Conservation (phyloP, 495 filamentous ascomycete species). For the Podospora sp. region DNA sequence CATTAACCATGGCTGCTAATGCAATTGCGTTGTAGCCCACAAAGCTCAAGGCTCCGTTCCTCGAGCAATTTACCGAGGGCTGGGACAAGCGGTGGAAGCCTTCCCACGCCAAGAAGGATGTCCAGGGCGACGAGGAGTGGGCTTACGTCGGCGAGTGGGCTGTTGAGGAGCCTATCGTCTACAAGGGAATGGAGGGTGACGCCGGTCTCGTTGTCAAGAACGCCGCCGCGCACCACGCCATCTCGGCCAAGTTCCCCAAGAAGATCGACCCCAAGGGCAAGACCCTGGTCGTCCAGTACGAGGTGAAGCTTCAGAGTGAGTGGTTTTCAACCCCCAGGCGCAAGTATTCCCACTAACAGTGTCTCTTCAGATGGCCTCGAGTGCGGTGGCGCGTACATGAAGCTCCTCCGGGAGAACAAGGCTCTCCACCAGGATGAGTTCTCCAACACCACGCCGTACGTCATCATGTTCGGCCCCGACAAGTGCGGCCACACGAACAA, state of each 20-base stretch:
- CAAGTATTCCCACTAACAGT: conserved; percentile 22
- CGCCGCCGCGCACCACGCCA: conserved; percentile 95
- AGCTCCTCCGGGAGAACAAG: conserved; percentile 98
- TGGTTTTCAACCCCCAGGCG: conserved; percentile 24
- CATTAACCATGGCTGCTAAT: conserved; percentile 32
- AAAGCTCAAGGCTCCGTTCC: conserved; percentile 85
- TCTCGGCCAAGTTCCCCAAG: conserved; percentile 98
- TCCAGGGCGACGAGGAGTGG: conserved; percentile 91
- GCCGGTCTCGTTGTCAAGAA: conserved; percentile 98
- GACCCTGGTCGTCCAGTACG: conserved; percentile 96
- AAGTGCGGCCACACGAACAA: conserved; percentile 99
- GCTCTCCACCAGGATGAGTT: conserved; percentile 97
- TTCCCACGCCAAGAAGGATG: conserved; percentile 95
- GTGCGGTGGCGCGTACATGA: conserved; percentile 98
- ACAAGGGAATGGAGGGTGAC: conserved; percentile 94
- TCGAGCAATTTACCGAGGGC: conserved; percentile 97
- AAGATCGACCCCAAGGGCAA: conserved; percentile 96
- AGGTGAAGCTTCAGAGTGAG: conserved; percentile 98
- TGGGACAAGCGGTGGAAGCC: conserved; percentile 92
- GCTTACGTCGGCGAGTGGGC: conserved; percentile 96
- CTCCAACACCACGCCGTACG: conserved; percentile 94
- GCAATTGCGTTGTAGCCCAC: conserved; percentile 65
- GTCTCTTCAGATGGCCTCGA: conserved; percentile 76
- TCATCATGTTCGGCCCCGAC: conserved; percentile 99
- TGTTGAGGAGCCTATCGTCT: conserved; percentile 90